Evolutionary conservation across 148 eudicot genomes (phyloP).

Genomic region (Selenicereus undatus): DNA sequence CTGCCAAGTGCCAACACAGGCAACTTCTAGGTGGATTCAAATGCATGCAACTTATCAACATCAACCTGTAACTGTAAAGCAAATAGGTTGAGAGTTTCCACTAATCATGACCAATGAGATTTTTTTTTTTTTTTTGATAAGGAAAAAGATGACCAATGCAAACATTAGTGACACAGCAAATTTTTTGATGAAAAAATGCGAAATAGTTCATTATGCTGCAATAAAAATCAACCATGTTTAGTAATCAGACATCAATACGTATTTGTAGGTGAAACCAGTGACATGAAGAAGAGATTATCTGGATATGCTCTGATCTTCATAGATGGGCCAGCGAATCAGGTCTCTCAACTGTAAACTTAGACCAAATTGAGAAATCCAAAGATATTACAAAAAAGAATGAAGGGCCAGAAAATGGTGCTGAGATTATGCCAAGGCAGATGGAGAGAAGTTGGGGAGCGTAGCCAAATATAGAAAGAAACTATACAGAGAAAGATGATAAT

Average conservation of each 20-base stretch:
- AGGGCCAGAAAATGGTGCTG: background rate
- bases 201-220: background rate
- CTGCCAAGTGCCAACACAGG: background rate
- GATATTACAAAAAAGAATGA: background rate
- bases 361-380: background rate
- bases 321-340: background rate
- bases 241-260: background rate
- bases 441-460: background rate
- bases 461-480: no score
- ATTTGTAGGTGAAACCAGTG: background rate
- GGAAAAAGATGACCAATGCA: background rate
- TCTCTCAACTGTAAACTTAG: background rate
- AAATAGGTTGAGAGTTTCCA: background rate
- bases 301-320: background rate
- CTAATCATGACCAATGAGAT: no score
- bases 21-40: background rate
- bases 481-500: no score
- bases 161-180: background rate
- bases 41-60: background rate
- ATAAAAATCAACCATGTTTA: background rate
- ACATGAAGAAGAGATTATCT: background rate
- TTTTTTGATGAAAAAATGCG: no score
- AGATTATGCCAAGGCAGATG: background rate
- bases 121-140: no score
- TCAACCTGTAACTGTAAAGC: background rate